phyloP scores from a whole-genome alignment of 352 stramenopile genomes.

The Elongisporangium undulatum region DNA sequence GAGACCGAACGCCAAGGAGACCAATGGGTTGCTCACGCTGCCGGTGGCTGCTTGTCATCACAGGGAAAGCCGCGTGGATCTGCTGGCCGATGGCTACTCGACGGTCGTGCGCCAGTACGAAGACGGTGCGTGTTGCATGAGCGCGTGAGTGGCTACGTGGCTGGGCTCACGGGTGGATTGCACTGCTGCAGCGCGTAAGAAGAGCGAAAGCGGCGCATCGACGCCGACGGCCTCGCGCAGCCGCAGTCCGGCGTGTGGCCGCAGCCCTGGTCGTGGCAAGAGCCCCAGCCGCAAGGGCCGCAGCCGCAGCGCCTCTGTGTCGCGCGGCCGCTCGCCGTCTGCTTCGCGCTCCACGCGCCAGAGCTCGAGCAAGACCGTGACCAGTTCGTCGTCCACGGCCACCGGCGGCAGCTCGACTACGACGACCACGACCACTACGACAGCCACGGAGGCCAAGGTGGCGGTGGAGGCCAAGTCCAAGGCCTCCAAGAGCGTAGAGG shows the following conservation, averaged over 20 bases:
- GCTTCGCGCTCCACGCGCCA: conserved; percentile 10
- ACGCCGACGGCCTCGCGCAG: conserved; percentile 20
- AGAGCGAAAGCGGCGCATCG: conserved; percentile 23
- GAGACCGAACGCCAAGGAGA: conserved; percentile 1
- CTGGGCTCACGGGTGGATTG: neutral
- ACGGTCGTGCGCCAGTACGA: conserved; percentile 69
- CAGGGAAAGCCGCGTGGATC: conserved; percentile 82
- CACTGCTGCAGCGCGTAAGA: conserved; percentile 40
- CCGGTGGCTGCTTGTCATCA: neutral
- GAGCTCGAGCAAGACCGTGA: conserved; percentile 11
- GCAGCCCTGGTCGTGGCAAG: conserved; percentile 28
- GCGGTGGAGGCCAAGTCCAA: conserved; percentile 9
- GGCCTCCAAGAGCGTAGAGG: conserved; percentile 6
- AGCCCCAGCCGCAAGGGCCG: conserved; percentile 35
- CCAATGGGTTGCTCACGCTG: neutral
- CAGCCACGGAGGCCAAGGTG: conserved; percentile 14
- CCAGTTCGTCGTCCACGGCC: neutral
- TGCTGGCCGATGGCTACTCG: conserved; percentile 73
- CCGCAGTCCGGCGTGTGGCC: conserved; percentile 42
- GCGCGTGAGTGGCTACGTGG: neutral
- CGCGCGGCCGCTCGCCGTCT: conserved; percentile 22
- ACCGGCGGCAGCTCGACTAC: conserved; percentile 1
- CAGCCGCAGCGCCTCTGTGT: conserved; percentile 58
- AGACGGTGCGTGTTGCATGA: conserved; percentile 31
- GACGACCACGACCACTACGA: conserved; percentile 6